Conservation (phyloP, 768 basidiomycete genomes). For the Naganishia friedmannii region DNA sequence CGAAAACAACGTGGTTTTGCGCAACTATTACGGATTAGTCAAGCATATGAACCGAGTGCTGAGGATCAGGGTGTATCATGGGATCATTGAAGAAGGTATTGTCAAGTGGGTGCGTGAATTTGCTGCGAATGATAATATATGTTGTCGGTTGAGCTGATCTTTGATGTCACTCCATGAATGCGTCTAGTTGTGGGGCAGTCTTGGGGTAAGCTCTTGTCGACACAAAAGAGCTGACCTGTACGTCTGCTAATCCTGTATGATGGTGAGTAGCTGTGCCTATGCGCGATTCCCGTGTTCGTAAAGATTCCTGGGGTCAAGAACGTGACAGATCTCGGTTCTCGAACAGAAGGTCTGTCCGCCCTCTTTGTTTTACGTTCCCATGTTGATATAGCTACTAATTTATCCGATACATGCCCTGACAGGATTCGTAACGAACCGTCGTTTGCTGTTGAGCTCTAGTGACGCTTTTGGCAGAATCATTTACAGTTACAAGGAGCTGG, state of each 20-base stretch:
- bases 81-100: constrained; percentile 87
- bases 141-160: not conserved
- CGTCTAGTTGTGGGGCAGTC: constrained; percentile 73
- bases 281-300: constrained; percentile 91
- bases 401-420: no score
- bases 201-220: constrained; percentile 63
- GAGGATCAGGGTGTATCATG: constrained; percentile 79
- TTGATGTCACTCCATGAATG: no score
- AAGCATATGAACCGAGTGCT: constrained; percentile 81
- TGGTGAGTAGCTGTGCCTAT: constrained; percentile 66
- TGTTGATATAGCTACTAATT: no score
- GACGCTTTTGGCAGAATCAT: constrained; percentile 94
- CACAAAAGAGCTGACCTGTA: no score
- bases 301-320: constrained; percentile 68
- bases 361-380: no score
- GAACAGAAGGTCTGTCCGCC: constrained; percentile 80
- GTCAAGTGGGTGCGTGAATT: constrained; percentile 65
- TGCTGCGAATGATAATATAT: constrained; percentile 27
- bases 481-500: constrained; percentile 95
- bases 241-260: no score
- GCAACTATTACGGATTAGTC: constrained; percentile 78
- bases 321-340: constrained; percentile 68
- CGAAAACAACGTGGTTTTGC: constrained; percentile 86
- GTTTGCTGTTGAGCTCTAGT: constrained; percentile 74
- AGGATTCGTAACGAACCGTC: constrained; percentile 96